Evolutionary conservation across 768 basidiomycete genomes (phyloP).

Genomic region (Russula dissimulans): DNA sequence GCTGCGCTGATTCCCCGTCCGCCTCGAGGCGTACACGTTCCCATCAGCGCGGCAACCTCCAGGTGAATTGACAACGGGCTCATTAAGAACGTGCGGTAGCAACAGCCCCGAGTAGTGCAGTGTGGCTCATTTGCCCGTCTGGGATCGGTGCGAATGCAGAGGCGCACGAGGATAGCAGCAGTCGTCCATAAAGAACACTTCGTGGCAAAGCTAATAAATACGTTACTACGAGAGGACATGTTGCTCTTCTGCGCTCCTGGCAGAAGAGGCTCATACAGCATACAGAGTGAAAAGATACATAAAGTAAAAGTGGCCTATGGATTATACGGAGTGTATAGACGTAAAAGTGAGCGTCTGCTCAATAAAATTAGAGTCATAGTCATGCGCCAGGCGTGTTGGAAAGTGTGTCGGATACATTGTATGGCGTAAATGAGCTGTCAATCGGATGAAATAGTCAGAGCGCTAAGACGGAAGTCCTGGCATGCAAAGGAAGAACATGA

Average conservation of each 20-base stretch:
- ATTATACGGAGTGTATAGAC: conserved; percentile 12
- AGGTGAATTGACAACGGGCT: conserved; percentile 3
- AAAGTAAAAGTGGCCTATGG: not conserved
- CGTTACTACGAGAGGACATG: not conserved
- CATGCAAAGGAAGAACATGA: conserved; percentile 17
- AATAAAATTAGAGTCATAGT: conserved; percentile 4
- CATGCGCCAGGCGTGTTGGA: conserved; percentile 13
- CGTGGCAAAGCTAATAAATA: not conserved
- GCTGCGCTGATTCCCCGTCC: conserved; percentile 10
- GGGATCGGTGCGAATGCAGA: not conserved
- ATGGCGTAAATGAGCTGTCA: conserved; percentile 19
- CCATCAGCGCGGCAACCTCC: conserved; percentile 7
- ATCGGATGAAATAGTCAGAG: conserved; percentile 12
- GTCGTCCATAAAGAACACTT: conserved; percentile 1
- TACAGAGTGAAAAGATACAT: not conserved
- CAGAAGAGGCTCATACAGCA: no score
- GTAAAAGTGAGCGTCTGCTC: not conserved
- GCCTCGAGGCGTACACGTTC: conserved; percentile 17
- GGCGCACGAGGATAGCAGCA: conserved; percentile 12
- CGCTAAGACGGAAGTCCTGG: conserved; percentile 14
- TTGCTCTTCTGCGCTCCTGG: no score
- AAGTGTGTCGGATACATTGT: conserved; percentile 8
- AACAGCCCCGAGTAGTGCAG: not conserved
- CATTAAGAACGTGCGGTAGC: conserved; percentile 8
- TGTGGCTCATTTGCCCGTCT: not conserved